These are phyloP conservation scores for Claviceps pusilla DNA, from an alignment of 2,329 filamentous ascomycete genomes.

Conservation along the genomic window DNA sequence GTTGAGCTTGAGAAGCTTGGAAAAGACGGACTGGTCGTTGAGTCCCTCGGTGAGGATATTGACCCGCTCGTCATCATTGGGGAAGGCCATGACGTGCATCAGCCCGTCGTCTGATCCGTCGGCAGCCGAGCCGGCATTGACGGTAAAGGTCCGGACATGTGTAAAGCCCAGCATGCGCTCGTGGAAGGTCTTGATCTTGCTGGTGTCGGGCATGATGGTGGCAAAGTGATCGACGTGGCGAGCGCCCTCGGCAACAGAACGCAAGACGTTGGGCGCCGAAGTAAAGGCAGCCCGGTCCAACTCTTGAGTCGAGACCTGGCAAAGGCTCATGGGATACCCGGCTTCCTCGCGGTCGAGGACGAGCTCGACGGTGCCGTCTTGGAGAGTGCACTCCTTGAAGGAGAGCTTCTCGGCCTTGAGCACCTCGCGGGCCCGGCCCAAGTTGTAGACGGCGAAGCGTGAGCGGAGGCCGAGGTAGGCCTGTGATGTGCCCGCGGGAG, in stretches of 20 bases:
- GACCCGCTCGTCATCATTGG: neutral
- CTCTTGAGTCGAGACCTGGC: neutral
- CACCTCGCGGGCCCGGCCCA: neutral
- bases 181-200: neutral
- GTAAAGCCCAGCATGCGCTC: neutral
- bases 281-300: neutral
- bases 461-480: neutral
- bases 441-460: neutral
- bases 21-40: neutral
- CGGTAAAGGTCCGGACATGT: neutral
- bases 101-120: neutral
- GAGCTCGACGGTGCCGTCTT: neutral
- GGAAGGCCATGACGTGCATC: slow-evolving; percentile 1
- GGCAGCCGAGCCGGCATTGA: neutral
- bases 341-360: neutral
- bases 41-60: neutral
- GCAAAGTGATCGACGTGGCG: neutral
- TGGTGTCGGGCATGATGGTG: neutral
- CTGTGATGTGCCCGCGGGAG: neutral
- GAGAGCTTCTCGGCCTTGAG: neutral
- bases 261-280: neutral
- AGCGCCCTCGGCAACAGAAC: neutral
- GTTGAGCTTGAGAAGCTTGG: neutral
- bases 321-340: neutral
- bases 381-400: neutral